phyloP scores from a whole-genome alignment of 257 asterid species.

The Oldenlandia corymbosa region DNA sequence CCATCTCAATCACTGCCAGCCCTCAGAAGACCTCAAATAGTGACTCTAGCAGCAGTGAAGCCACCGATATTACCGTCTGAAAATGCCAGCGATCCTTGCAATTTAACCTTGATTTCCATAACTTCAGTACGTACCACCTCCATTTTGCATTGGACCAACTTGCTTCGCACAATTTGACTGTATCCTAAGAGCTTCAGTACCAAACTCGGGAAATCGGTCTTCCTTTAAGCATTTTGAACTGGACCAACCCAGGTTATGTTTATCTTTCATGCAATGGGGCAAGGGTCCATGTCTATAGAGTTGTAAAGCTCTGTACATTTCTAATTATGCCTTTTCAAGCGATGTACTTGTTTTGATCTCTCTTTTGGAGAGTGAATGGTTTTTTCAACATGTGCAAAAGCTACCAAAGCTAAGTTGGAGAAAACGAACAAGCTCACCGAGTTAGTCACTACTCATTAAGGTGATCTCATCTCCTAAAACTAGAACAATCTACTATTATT shows the following conservation, averaged over 20 bases:
- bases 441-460: no score
- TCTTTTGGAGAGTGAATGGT: no score
- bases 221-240: not conserved
- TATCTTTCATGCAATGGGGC: not conserved
- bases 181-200: not conserved
- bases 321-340: no score
- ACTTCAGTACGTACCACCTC: no score
- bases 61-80: slow-evolving; percentile 51
- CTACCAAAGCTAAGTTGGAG: no score
- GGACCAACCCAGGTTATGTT: not conserved
- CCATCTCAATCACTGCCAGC: slow-evolving; percentile 26
- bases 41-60: slow-evolving; percentile 40
- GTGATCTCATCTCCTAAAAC: no score
- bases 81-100: slow-evolving; percentile 8
- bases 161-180: not conserved
- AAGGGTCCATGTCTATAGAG: no score
- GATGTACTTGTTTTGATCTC: no score
- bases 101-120: not conserved
- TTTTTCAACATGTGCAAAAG: no score
- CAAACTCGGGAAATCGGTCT: not conserved
- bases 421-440: no score
- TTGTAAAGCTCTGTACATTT: no score
- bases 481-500: no score
- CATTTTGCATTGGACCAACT: not conserved
- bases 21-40: slow-evolving; percentile 14